These are phyloP conservation scores for Clohesyomyces aquaticus DNA, from an alignment of 495 filamentous ascomycete genomes.

Conservation along the genomic window DNA sequence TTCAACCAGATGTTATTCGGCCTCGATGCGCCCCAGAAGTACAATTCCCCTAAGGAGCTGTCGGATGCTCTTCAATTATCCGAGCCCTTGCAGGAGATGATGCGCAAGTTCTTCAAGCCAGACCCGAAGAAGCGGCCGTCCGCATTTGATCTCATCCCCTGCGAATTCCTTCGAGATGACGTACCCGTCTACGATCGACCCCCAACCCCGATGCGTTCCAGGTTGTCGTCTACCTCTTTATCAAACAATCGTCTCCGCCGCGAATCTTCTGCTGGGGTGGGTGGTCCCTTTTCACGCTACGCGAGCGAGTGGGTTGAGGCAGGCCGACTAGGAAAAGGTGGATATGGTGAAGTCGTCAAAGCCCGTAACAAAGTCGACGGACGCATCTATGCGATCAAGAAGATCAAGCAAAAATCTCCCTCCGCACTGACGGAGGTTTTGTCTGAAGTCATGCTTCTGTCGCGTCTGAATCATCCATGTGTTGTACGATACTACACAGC, in stretches of 20 bases:
- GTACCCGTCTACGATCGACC: slow-evolving; percentile 53
- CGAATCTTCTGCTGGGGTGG: slow-evolving; percentile 33
- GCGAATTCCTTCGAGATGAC: slow-evolving; percentile 78
- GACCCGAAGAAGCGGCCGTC: slow-evolving; percentile 83
- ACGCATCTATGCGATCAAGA: slow-evolving; percentile 93
- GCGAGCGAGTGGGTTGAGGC: slow-evolving; percentile 86
- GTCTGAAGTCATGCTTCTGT: slow-evolving; percentile 88
- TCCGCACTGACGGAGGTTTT: slow-evolving; percentile 81
- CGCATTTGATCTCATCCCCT: slow-evolving; percentile 86
- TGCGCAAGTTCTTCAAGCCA: slow-evolving; percentile 78
- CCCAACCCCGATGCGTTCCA: slow-evolving; percentile 28
- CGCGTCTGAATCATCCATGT: slow-evolving; percentile 89
- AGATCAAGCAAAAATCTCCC: slow-evolving; percentile 82
- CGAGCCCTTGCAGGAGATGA: slow-evolving; percentile 72
- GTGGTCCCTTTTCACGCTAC: slow-evolving; percentile 67
- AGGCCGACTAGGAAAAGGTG: slow-evolving; percentile 86
- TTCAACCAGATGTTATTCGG: slow-evolving; percentile 96
- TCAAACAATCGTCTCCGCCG: slow-evolving; percentile 19
- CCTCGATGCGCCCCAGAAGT: slow-evolving; percentile 70
- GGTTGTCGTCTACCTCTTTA: slow-evolving; percentile 35
- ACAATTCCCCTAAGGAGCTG: slow-evolving; percentile 74
- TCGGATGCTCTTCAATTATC: slow-evolving; percentile 68
- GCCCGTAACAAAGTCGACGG: slow-evolving; percentile 93
- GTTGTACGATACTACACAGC: slow-evolving; percentile 95
- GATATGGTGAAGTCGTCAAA: slow-evolving; percentile 96